Base-by-base conservation (phyloP, 345 rosid species). In the Heritiera fomes region DNA sequence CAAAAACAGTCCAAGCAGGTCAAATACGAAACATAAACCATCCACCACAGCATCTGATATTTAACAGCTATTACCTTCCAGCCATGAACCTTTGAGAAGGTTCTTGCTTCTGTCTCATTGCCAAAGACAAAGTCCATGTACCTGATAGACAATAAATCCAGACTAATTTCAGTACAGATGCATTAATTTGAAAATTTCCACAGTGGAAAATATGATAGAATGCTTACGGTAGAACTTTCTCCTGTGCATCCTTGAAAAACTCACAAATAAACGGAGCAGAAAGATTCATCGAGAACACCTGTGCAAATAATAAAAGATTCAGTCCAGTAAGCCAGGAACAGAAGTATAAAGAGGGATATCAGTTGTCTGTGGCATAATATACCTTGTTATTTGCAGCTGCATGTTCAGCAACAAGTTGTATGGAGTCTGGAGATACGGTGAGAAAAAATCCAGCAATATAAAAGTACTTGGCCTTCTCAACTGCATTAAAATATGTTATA, bases 201-300 rank as follows among this genome's bases (percentile, higher is more conserved):
- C 52, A 0, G 7, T 0, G 46, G 47, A 68, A 45, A 61, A 4
- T 18, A 70, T 63, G 18, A 10, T 34, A 45, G 30, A 47, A 63
- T 70, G 78, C 94, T 91, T 87, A 95, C 97, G 97, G 91, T 18
- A 95, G 75, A 84, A 77, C 80, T 83, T 91, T 93, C 79, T 89
- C 97, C 43, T 85, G 92, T 7, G 78, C 91, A 74, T 95, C 97
- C 93, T 88, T 93, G 89, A 92, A 95, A 86, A 95, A 95, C 84
- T 95, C 99, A 40, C 99, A 95, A 83, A 95, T 91, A 84, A 91
- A 95, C 73, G 98, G 94, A 83, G 98, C 99, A 84, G 99, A 88
- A 75, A 93, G 99, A 86, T 95, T 95, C 95, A 90, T 95, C 62
- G 82, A 68, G 85, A 95, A 95, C 66, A 89, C 79, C 99, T 95